Evolutionary conservation across 805 yeast genomes (phyloP).

Genomic region (Blastobotrys americana): DNA sequence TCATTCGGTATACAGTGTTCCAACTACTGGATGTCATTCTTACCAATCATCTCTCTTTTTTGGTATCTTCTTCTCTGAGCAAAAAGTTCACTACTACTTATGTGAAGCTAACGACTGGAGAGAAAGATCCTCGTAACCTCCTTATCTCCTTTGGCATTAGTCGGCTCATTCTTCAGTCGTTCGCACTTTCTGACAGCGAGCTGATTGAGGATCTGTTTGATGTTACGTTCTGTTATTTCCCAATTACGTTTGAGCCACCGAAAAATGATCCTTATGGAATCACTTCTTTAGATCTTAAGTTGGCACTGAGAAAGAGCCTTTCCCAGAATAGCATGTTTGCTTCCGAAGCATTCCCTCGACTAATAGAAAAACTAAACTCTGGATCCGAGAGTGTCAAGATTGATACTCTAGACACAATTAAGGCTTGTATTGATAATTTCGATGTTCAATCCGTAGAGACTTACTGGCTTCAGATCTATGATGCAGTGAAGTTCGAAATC

Average conservation of each 20-base stretch:
- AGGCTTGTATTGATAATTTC: conserved; percentile 48
- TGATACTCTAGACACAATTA: conserved; percentile 63
- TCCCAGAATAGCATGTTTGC: conserved; percentile 58
- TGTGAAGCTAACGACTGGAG: conserved; percentile 68
- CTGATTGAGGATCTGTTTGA: conserved; percentile 71
- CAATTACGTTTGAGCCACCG: conserved; percentile 91
- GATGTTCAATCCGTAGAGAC: conserved; percentile 41
- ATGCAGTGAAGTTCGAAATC: conserved; percentile 82
- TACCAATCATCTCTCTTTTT: conserved; percentile 4
- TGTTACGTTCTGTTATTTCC: conserved; percentile 88
- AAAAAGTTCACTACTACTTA: conserved; percentile 50
- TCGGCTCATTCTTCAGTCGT: conserved; percentile 36
- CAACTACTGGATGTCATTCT: conserved; percentile 32
- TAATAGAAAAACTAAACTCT: conserved; percentile 42
- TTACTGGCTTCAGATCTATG: conserved; percentile 75
- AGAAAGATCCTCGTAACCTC: conserved; percentile 89
- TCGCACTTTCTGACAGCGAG: conserved; percentile 33
- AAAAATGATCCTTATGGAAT: conserved; percentile 79
- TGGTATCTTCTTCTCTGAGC: conserved; percentile 17
- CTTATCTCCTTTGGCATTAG: conserved; percentile 60
- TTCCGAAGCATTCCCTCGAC: conserved; percentile 64
- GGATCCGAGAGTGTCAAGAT: conserved; percentile 36
- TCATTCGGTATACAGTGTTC: conserved; percentile 50
- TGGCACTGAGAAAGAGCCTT: conserved; percentile 52
- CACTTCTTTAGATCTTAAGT: conserved; percentile 64